phyloP scores from a whole-genome alignment of 2,329 filamentous ascomycete genomes.

The Exophiala sp. region DNA sequence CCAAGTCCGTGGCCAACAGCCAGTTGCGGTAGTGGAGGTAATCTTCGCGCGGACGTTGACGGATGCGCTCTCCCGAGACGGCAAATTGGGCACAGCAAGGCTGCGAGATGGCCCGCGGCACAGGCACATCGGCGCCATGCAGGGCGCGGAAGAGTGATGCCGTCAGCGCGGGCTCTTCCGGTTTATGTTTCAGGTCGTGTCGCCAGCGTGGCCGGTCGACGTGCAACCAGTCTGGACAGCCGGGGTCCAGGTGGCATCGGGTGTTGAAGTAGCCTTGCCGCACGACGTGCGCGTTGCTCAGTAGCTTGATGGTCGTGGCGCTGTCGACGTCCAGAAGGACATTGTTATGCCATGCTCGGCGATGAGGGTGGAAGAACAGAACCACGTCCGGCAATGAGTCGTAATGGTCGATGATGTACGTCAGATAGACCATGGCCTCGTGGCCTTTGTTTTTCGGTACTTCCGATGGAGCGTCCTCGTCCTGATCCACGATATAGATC shows the following conservation, averaged over 20 bases:
- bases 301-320: conserved; percentile 45
- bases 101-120: conserved; percentile 50
- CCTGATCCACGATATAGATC: conserved; percentile 18
- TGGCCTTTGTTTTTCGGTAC: conserved; percentile 53
- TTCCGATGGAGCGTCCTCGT: conserved; percentile 25
- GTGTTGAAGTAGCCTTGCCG: conserved; percentile 55
- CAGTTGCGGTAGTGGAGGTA: conserved; percentile 57
- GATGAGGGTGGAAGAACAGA: conserved; percentile 56
- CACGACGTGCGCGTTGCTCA: conserved; percentile 48
- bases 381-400: conserved; percentile 53
- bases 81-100: conserved; percentile 62
- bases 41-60: conserved; percentile 48
- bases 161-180: conserved; percentile 44
- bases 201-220: conserved; percentile 35
- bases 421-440: conserved; percentile 58
- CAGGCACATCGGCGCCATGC: conserved; percentile 29
- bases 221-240: conserved; percentile 55
- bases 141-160: conserved; percentile 43
- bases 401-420: conserved; percentile 60
- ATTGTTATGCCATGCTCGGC: conserved; percentile 56
- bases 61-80: conserved; percentile 53
- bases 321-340: conserved; percentile 47
- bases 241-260: conserved; percentile 53
- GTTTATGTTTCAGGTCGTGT: conserved; percentile 39
- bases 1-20: conserved; percentile 52